Conservation (phyloP, 2,329 filamentous ascomycete genomes). For the Bisporella sp. region DNA sequence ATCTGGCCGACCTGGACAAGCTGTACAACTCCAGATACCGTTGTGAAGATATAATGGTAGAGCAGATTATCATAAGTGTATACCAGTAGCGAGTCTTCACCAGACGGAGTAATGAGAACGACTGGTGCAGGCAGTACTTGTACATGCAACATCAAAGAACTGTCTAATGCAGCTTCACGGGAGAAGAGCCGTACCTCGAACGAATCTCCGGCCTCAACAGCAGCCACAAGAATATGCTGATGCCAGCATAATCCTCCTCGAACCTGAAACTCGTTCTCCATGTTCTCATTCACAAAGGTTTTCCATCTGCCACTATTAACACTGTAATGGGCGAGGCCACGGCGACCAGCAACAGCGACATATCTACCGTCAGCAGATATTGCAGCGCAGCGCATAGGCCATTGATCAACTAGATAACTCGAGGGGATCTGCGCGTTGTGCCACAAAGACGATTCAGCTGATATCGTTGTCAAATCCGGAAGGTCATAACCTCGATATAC, state of each 20-base stretch:
- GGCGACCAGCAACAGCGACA: constrained; percentile 87
- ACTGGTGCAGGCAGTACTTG: constrained; percentile 77
- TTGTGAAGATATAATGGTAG: constrained; percentile 87
- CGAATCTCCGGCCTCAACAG: constrained; percentile 76
- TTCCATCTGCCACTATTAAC: constrained; percentile 93
- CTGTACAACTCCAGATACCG: constrained; percentile 59
- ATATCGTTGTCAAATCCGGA: constrained; percentile 83
- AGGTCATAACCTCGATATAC: constrained; percentile 91
- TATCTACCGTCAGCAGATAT: constrained; percentile 91
- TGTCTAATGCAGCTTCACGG: constrained; percentile 72
- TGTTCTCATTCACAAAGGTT: constrained; percentile 72
- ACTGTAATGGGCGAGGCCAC: constrained; percentile 92
- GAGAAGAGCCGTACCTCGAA: constrained; percentile 92
- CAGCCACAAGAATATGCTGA: constrained; percentile 87
- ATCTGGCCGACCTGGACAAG: constrained; percentile 96
- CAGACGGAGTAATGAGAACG: constrained; percentile 83
- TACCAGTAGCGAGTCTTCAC: constrained; percentile 88
- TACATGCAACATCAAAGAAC: constrained; percentile 63
- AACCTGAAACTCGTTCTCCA: constrained; percentile 87
- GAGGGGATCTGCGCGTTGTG: constrained; percentile 83
- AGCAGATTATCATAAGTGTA: constrained; percentile 96
- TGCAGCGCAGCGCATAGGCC: constrained; percentile 83
- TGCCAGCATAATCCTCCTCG: constrained; percentile 98
- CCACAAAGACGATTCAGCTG: constrained; percentile 90
- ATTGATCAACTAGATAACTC: constrained; percentile 81